Evolutionary conservation across 306 rosid species (phyloP).

Genomic region (Dalbergia oliveri): DNA sequence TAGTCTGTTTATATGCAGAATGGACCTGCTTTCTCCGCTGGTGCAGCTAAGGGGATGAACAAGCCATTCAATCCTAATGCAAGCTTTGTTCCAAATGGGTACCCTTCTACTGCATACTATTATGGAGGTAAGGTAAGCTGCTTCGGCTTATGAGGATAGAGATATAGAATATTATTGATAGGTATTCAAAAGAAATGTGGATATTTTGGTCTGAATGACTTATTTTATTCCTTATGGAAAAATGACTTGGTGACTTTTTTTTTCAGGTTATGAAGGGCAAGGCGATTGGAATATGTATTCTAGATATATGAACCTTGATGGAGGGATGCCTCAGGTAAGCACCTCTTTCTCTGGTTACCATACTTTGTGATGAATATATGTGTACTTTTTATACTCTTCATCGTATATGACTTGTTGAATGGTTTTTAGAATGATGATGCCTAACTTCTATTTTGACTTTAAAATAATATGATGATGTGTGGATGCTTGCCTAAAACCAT

Average conservation of each 20-base stretch:
- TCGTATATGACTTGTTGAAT: not conserved
- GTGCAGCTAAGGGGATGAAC: slow-evolving; percentile 41
- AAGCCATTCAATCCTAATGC: slow-evolving; percentile 61
- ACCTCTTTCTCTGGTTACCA: slow-evolving; percentile 8
- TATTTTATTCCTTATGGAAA: slow-evolving; percentile 16
- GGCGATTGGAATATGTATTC: slow-evolving; percentile 54
- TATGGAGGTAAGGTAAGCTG: slow-evolving; percentile 70
- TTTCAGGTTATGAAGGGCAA: slow-evolving; percentile 56
- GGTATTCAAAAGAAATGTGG: not conserved
- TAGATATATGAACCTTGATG: slow-evolving; percentile 53
- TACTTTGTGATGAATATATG: slow-evolving; percentile 4
- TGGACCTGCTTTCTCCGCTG: slow-evolving; percentile 46
- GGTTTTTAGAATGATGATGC: not conserved
- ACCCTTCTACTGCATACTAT: slow-evolving; percentile 52
- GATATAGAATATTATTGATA: not conserved
- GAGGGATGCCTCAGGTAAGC: slow-evolving; percentile 60
- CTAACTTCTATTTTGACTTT: slow-evolving; percentile 1
- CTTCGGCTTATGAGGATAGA: not conserved
- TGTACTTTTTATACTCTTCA: not conserved
- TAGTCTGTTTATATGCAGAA: slow-evolving; percentile 38
- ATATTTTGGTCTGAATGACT: not conserved
- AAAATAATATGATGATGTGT: not conserved
- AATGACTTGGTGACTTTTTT: not conserved
- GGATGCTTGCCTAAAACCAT: not conserved
- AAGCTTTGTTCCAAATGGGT: slow-evolving; percentile 48